phyloP scores from a whole-genome alignment of 1,284 basidiomycete genomes.

The Marasmius sp. region DNA sequence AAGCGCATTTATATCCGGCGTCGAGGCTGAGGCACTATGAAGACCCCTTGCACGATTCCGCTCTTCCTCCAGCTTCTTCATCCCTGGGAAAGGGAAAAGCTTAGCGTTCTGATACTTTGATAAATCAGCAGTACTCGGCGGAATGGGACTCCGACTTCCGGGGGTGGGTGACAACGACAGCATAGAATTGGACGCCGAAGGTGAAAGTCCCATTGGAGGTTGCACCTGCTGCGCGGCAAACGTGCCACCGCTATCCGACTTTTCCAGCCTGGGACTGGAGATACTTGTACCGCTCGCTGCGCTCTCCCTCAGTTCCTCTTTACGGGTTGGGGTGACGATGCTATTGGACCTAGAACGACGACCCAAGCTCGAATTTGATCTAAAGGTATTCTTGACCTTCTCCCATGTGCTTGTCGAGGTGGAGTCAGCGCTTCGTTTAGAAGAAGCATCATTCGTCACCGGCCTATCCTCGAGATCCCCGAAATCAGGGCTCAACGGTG shows the following conservation, averaged over 20 bases:
- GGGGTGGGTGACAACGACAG: conserved; percentile 57
- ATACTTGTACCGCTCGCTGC: conserved; percentile 74
- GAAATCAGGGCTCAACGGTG: conserved; percentile 52
- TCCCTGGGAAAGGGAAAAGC: conserved; percentile 87
- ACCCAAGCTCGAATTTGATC: conserved; percentile 62
- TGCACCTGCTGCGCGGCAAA: conserved; percentile 38
- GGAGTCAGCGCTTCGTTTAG: conserved; percentile 55
- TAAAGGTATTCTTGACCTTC: conserved; percentile 61
- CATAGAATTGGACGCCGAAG: conserved; percentile 54
- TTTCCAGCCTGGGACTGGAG: conserved; percentile 57
- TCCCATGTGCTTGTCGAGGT: conserved; percentile 64
- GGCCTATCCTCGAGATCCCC: conserved; percentile 57
- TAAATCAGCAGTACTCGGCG: conserved; percentile 55
- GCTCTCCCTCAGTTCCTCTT: conserved; percentile 69
- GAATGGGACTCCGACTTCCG: conserved; percentile 55
- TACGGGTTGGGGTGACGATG: conserved; percentile 60
- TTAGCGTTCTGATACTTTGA: conserved; percentile 75
- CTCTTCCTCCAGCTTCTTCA: conserved; percentile 74
- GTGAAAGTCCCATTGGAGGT: conserved; percentile 50
- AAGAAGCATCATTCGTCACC: conserved; percentile 41
- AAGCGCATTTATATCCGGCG: conserved; percentile 55
- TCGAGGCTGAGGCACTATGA: conserved; percentile 53
- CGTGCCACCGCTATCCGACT: conserved; percentile 40
- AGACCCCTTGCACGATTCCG: conserved; percentile 56
- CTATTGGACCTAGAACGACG: conserved; percentile 78